phyloP scores from a whole-genome alignment of 164 flowering plant genomes.

The Annona cherimola region DNA sequence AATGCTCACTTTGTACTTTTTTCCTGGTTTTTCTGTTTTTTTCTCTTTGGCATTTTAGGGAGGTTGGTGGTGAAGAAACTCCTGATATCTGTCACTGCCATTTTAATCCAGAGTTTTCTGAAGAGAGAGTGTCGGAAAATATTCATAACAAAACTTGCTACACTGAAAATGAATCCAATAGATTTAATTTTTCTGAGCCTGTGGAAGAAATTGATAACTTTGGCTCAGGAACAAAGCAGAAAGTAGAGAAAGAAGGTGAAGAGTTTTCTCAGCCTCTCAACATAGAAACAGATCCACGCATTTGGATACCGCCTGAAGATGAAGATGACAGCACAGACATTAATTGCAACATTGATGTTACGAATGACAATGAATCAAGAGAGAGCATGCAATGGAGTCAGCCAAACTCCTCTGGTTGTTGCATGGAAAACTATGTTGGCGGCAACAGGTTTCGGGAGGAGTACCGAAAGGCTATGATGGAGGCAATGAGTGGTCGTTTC shows the following conservation, averaged over 20 bases:
- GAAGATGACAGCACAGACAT: conserved; percentile 65
- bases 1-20: not conserved
- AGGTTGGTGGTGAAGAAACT: conserved; percentile 26
- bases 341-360: conserved; percentile 41
- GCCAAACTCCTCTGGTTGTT: conserved; percentile 44
- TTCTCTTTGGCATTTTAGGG: conserved; percentile 19
- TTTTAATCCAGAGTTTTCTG: conserved; percentile 8
- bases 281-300: conserved; percentile 27
- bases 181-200: conserved; percentile 7
- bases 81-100: conserved; percentile 25
- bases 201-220: conserved; percentile 17
- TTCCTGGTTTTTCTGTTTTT: too few species aligned
- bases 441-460: conserved; percentile 48
- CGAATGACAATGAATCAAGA: conserved; percentile 54
- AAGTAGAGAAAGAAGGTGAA: conserved; percentile 16
- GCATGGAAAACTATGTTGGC: conserved; percentile 33
- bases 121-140: conserved; percentile 6
- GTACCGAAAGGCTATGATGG: conserved; percentile 45
- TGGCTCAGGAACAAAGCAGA: conserved; percentile 11
- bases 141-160: not conserved
- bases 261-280: conserved; percentile 24
- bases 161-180: not conserved
- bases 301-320: conserved; percentile 85
- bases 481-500: conserved; percentile 61
- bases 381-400: conserved; percentile 59